phyloP scores from a whole-genome alignment of 192 early-diverging fungal species.

The Podila verticillata region DNA sequence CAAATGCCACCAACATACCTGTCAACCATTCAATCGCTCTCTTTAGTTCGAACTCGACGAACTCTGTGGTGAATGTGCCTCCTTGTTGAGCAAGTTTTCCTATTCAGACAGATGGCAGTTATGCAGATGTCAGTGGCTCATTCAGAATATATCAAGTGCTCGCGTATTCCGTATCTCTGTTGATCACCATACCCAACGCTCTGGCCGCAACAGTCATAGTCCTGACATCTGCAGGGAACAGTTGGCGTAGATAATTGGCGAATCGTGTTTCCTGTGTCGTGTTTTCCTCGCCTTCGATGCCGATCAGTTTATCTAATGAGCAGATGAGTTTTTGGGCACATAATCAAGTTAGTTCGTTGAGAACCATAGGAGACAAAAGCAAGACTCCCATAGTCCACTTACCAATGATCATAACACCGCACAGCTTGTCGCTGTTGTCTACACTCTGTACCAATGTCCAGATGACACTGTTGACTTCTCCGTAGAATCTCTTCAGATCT shows the following conservation, averaged over 20 bases:
- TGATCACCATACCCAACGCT: conserved; percentile 65
- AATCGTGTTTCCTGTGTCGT: conserved; percentile 80
- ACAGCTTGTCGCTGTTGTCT: conserved; percentile 82
- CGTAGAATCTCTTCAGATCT: conserved; percentile 76
- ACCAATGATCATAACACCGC: conserved; percentile 86
- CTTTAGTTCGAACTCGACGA: conserved; percentile 87
- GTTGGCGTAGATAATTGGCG: conserved; percentile 81
- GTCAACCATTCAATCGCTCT: conserved; percentile 87
- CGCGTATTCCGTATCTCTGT: too few species aligned
- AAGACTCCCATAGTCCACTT: neutral
- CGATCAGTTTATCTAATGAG: conserved; percentile 77
- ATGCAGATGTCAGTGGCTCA: neutral
- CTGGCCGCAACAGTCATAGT: conserved; percentile 78
- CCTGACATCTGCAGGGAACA: conserved; percentile 75
- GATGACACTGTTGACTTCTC: conserved; percentile 82
- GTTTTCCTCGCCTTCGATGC: conserved; percentile 84
- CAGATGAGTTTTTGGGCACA: neutral
- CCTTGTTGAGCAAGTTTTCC: conserved; percentile 72
- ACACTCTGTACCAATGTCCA: conserved; percentile 81
- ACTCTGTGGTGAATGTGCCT: conserved; percentile 78
- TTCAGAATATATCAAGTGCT: neutral
- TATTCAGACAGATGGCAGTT: conserved; percentile 18
- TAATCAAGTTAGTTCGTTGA: neutral
- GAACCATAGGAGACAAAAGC: neutral
- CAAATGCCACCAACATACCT: conserved; percentile 53